These are phyloP conservation scores for Starmerella lactis-condensi DNA, from an alignment of 805 yeast genomes.

Conservation along the genomic window DNA sequence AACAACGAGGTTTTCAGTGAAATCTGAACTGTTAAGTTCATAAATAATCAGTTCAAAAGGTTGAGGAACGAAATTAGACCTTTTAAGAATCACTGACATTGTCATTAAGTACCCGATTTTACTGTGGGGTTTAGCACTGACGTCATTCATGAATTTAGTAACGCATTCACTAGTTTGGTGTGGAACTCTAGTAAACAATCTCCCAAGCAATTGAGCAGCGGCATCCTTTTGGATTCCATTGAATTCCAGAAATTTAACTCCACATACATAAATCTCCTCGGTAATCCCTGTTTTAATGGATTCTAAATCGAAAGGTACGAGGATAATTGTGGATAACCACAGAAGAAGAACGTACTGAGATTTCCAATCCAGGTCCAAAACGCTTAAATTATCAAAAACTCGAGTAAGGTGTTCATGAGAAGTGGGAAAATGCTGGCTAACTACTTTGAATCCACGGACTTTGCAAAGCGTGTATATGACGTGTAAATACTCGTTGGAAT, in stretches of 20 bases:
- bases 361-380: slow-evolving; percentile 26
- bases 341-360: slow-evolving; percentile 34
- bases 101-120: too few species aligned
- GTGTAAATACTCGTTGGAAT: not conserved
- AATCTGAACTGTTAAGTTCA: too few species aligned
- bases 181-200: slow-evolving; percentile 31
- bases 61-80: not conserved
- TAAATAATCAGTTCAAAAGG: not conserved
- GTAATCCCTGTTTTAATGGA: slow-evolving; percentile 23
- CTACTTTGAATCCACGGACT: slow-evolving; percentile 44
- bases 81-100: not conserved
- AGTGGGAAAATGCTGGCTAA: slow-evolving; percentile 41
- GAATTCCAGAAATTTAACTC: slow-evolving; percentile 21
- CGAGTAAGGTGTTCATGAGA: slow-evolving; percentile 34
- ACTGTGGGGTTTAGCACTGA: too few species aligned
- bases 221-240: slow-evolving; percentile 44
- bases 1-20: too few species aligned
- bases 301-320: slow-evolving; percentile 55
- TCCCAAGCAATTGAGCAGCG: slow-evolving; percentile 33
- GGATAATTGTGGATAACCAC: slow-evolving; percentile 53
- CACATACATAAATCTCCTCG: slow-evolving; percentile 24
- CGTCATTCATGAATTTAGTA: not conserved
- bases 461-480: slow-evolving; percentile 38
- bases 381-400: slow-evolving; percentile 20
- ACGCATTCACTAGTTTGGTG: slow-evolving; percentile 3